Percentiles rank a stretch among this genome's conserved stretches.
phyloP scores from a whole-genome alignment of 345 rosid genomes.

The Eucalyptus pauciflora region DNA sequence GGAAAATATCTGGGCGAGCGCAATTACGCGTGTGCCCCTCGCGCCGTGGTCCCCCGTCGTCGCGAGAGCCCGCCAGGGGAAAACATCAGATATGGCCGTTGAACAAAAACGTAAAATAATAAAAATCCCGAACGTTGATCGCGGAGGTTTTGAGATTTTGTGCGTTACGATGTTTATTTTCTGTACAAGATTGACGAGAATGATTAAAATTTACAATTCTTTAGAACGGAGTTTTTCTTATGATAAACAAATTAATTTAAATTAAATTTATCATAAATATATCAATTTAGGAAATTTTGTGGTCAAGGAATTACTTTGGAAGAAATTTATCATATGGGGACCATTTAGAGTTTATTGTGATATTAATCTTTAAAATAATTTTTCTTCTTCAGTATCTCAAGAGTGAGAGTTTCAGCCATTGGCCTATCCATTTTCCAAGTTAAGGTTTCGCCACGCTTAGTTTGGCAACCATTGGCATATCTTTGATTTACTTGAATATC shows the following conservation, averaged over 20 bases:
- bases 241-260: too few relatives aligned
- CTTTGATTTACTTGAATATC: neutral
- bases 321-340: too few relatives aligned
- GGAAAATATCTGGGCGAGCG: neutral
- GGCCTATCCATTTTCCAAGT: neutral
- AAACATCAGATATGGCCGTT: neutral
- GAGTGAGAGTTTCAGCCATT: neutral
- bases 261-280: rapidly evolving
- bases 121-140: neutral
- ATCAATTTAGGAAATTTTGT: rapidly evolving
- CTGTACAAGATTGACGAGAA: neutral
- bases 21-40: neutral
- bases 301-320: rapidly evolving
- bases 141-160: neutral
- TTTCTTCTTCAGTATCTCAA: neutral
- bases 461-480: too few relatives aligned
- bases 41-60: neutral
- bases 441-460: neutral
- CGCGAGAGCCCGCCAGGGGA: too few relatives aligned
- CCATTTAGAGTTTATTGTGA: neutral
- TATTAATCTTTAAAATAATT: too few relatives aligned
- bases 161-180: neutral
- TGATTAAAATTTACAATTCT: neutral
- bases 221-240: too few relatives aligned
- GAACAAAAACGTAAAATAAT: neutral